These are phyloP conservation scores for Leccinum subspadiceum DNA, from an alignment of 1,284 basidiomycete species.

Conservation along the genomic window DNA sequence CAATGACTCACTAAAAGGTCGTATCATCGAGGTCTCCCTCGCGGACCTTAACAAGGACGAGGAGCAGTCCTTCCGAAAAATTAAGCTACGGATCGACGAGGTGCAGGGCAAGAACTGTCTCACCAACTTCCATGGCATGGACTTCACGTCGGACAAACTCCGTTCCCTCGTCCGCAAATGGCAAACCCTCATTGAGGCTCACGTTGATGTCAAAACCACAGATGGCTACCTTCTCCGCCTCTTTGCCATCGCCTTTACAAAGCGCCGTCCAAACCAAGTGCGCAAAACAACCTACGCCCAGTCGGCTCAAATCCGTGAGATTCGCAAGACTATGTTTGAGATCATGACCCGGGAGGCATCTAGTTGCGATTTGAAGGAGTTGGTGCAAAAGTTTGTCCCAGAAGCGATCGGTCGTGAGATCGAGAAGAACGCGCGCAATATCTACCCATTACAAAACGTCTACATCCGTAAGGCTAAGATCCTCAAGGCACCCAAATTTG, in stretches of 20 bases:
- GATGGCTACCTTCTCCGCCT: slow-evolving; percentile 99
- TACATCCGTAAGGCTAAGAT: slow-evolving; percentile 98
- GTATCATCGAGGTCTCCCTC: slow-evolving; percentile 95
- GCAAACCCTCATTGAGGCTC: slow-evolving; percentile 98
- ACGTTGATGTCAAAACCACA: slow-evolving; percentile 98
- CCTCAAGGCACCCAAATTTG: slow-evolving; percentile 96
- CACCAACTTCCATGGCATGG: slow-evolving; percentile 99
- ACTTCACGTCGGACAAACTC: slow-evolving; percentile 99
- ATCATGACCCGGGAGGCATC: slow-evolving; percentile 97
- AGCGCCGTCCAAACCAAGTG: slow-evolving; percentile 94
- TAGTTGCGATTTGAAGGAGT: slow-evolving; percentile 95
- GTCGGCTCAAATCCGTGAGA: slow-evolving; percentile 93
- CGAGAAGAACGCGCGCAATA: slow-evolving; percentile 95
- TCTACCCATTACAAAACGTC: slow-evolving; percentile 98
- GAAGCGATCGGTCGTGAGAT: slow-evolving; percentile 99
- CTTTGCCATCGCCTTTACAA: slow-evolving; percentile 99
- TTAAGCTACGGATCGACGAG: slow-evolving; percentile 97
- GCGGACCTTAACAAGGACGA: slow-evolving; percentile 99
- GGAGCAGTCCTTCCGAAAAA: slow-evolving; percentile 99
- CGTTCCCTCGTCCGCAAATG: slow-evolving; percentile 99
- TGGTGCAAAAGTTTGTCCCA: slow-evolving; percentile 98
- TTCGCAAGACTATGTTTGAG: slow-evolving; percentile 99
- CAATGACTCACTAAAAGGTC: slow-evolving; percentile 97
- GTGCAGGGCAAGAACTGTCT: slow-evolving; percentile 99
- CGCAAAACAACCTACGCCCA: slow-evolving; percentile 99